A percentile compares a stretch with the other conserved stretches of the same genome.
Conservation (phyloP, 192 early-diverging fungal species). For the Podila minutissima region DNA sequence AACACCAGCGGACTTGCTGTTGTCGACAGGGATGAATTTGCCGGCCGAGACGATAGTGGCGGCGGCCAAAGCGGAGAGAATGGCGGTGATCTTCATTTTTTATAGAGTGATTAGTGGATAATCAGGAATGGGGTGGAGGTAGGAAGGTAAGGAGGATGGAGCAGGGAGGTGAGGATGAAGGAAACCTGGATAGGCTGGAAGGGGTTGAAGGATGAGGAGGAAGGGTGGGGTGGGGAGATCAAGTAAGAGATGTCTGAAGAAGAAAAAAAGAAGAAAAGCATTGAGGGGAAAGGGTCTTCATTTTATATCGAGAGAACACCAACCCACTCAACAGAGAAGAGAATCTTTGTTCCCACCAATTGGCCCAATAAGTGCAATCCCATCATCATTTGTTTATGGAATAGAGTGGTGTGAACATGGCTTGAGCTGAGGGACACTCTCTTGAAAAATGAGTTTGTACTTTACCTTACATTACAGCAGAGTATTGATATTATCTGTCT, state of each 20-base stretch:
- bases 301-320: background rate
- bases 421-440: too few relatives aligned
- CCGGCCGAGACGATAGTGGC: constrained; percentile 1
- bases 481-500: too few relatives aligned
- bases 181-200: background rate
- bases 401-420: too few relatives aligned
- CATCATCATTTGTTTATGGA: too few relatives aligned
- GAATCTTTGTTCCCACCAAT: too few relatives aligned
- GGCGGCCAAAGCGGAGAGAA: background rate
- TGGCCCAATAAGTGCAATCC: too few relatives aligned
- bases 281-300: background rate
- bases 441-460: too few relatives aligned
- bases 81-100: background rate
- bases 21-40: background rate
- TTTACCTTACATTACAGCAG: too few relatives aligned
- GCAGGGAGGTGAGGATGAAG: background rate
- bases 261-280: background rate
- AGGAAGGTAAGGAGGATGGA: background rate
- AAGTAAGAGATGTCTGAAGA: constrained; percentile 1
- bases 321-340: too few relatives aligned
- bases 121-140: background rate
- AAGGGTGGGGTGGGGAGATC: background rate
- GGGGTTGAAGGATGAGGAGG: background rate
- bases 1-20: background rate
- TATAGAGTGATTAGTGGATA: background rate